Conservation (phyloP, 139 green algal genomes). For the Coccomyxa sp. region DNA sequence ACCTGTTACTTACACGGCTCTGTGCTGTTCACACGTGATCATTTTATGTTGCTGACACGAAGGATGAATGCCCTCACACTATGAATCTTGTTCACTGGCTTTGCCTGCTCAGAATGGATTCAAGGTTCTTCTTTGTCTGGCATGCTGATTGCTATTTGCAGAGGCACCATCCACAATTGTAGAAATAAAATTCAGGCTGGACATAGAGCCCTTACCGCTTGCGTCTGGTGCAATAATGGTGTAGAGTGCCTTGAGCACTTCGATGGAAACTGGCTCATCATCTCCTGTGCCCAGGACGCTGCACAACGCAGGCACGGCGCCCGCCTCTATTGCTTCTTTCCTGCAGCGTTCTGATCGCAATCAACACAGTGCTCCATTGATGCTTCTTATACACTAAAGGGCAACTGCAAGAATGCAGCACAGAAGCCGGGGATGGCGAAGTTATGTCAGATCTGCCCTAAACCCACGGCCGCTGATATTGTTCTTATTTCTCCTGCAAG, state of each 20-base stretch:
- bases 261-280: conserved; percentile 1
- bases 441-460: too few relatives aligned
- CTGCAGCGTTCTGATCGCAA: not conserved
- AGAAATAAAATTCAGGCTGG: too few relatives aligned
- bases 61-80: not conserved
- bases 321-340: conserved; percentile 8
- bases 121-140: not conserved
- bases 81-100: too few relatives aligned
- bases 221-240: conserved; percentile 1
- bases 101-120: too few relatives aligned
- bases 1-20: not conserved
- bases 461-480: too few relatives aligned
- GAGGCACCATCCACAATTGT: not conserved
- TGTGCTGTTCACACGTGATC: too few relatives aligned
- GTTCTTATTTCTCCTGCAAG: too few relatives aligned
- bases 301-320: conserved; percentile 17
- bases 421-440: too few relatives aligned
- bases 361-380: not conserved
- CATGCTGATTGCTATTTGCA: not conserved
- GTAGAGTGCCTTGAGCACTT: conserved; percentile 17
- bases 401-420: too few relatives aligned
- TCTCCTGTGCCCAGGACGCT: conserved; percentile 7
- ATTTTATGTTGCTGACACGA: too few relatives aligned
- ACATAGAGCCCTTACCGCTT: not conserved
- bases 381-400: too few relatives aligned